Evolutionary conservation across 2,329 filamentous ascomycete species (phyloP).

Genomic region (Pseudogymnoascus sp.): DNA sequence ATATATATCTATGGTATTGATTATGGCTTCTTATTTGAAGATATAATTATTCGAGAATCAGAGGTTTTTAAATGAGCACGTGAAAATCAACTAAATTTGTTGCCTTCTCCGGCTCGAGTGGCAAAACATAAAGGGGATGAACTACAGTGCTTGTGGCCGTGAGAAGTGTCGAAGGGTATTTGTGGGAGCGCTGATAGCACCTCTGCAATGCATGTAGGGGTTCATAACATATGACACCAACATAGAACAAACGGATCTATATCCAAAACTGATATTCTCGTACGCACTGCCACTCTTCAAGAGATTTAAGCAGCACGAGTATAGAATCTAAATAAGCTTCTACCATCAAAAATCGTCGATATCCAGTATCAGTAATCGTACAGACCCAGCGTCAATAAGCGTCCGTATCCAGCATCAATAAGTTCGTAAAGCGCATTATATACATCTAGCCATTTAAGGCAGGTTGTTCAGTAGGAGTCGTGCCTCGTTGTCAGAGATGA

Average conservation of each 20-base stretch:
- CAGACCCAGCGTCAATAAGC: not conserved
- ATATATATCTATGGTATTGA: not conserved
- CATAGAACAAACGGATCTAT: not conserved
- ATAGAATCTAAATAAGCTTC: slow-evolving; percentile 9
- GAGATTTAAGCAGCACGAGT: not conserved
- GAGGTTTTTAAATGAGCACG: not conserved
- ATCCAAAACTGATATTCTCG: not conserved
- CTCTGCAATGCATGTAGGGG: not conserved
- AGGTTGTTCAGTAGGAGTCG: slow-evolving; percentile 3
- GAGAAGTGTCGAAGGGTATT: not conserved
- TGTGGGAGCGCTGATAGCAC: not conserved
- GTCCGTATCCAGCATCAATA: slow-evolving; percentile 2
- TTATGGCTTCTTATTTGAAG: not conserved
- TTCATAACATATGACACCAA: not conserved
- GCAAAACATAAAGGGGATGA: not conserved
- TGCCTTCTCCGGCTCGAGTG: not conserved
- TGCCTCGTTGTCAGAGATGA: slow-evolving; percentile 3
- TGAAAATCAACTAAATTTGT: not conserved
- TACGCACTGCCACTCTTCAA: not conserved
- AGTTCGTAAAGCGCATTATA: slow-evolving; percentile 5
- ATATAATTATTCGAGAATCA: not conserved
- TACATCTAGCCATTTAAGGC: not conserved
- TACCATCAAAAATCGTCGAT: slow-evolving; percentile 2
- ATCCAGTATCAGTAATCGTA: slow-evolving; percentile 9
- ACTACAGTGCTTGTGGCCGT: not conserved